Percentiles rank a stretch among this genome's conserved stretches.
Evolutionary conservation across 345 rosid species (phyloP).

Genomic region (Salix purpurea): DNA sequence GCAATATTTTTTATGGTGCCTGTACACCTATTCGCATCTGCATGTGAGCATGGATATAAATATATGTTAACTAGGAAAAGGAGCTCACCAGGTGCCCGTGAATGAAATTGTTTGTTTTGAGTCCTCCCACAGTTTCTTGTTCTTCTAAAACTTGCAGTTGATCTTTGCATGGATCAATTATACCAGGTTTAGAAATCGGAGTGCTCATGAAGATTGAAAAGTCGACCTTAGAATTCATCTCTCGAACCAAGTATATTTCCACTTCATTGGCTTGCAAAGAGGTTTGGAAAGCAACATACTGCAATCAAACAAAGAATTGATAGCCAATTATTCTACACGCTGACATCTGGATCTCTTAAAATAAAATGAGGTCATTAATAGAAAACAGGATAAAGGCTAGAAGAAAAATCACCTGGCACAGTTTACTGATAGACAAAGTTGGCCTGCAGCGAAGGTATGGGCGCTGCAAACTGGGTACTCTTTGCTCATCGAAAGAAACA

Average conservation of each 20-base stretch:
- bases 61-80: not conserved
- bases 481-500: slow-evolving; percentile 56
- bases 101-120: slow-evolving; percentile 15
- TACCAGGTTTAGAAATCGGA: not conserved
- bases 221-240: slow-evolving; percentile 21
- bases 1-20: not conserved
- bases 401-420: slow-evolving; percentile 69
- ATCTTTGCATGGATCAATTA: slow-evolving; percentile 28
- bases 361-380: not conserved
- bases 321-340: not conserved
- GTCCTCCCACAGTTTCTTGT: slow-evolving; percentile 38
- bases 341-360: not conserved
- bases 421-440: slow-evolving; percentile 60
- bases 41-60: not conserved
- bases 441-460: slow-evolving; percentile 78
- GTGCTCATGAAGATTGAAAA: slow-evolving; percentile 7
- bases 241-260: slow-evolving; percentile 53
- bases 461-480: slow-evolving; percentile 55
- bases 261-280: slow-evolving; percentile 63
- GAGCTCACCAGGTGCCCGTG: slow-evolving; percentile 42
- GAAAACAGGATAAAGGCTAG: not conserved
- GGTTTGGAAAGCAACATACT: slow-evolving; percentile 73
- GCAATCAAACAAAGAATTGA: slow-evolving; percentile 13
- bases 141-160: slow-evolving; percentile 35
- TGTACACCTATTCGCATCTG: not conserved